Evolutionary conservation across 2,329 filamentous ascomycete genomes (phyloP).

Genomic region (Microsporum audouinii): DNA sequence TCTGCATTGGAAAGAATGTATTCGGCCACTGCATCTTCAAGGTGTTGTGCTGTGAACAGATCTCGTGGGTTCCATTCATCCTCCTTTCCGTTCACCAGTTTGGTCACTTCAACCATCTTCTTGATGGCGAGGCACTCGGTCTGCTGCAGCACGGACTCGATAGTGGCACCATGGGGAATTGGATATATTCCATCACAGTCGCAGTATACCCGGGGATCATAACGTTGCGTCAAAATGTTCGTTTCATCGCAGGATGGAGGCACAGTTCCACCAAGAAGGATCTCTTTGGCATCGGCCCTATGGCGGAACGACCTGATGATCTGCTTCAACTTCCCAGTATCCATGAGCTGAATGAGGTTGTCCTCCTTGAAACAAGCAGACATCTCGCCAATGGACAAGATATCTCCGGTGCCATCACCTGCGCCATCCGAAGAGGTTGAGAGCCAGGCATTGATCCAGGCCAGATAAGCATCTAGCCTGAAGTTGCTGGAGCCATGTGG

Average conservation of each 20-base stretch:
- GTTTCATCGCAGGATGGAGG: constrained; percentile 15
- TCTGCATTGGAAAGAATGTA: constrained; percentile 10
- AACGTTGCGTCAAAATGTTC: constrained; percentile 12
- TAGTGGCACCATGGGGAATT: not conserved
- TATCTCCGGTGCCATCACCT: not conserved
- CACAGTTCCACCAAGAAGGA: constrained; percentile 7
- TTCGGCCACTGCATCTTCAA: constrained; percentile 12
- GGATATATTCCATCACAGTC: constrained; percentile 11
- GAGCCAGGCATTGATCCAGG: constrained; percentile 1
- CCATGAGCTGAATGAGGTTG: not conserved
- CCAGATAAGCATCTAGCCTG: not conserved
- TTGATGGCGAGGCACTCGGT: constrained; percentile 1
- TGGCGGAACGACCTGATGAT: not conserved
- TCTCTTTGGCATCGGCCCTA: not conserved
- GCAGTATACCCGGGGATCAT: constrained; percentile 14
- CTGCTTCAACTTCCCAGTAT: not conserved
- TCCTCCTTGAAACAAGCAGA: not conserved
- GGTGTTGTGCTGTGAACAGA: constrained; percentile 13
- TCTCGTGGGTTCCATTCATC: constrained; percentile 13
- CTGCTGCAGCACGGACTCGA: not conserved
- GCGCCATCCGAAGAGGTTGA: not conserved
- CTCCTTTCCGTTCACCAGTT: constrained; percentile 6
- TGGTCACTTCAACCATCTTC: not conserved
- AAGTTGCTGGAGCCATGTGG: not conserved
- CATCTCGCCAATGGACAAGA: not conserved